Percentiles rank a stretch among this genome's conserved stretches.
Evolutionary conservation across 2,329 filamentous ascomycete genomes (phyloP).

Genomic region (Aspergillus tanneri): DNA sequence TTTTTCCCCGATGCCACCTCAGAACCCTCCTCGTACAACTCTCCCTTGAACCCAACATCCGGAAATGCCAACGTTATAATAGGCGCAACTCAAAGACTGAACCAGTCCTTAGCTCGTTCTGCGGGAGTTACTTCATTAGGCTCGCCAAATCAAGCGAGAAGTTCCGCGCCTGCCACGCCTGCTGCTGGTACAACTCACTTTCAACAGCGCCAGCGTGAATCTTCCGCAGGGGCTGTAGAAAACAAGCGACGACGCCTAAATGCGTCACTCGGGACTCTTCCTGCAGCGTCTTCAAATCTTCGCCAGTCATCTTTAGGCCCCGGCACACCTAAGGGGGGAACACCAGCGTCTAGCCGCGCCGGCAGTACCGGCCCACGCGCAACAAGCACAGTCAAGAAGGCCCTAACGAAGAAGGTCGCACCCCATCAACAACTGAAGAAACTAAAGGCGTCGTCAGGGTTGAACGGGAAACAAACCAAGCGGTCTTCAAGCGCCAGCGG

Average conservation of each 20-base stretch:
- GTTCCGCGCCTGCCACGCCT: constrained; percentile 48
- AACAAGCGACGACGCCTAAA: constrained; percentile 61
- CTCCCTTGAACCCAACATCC: constrained; percentile 56
- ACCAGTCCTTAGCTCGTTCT: constrained; percentile 37
- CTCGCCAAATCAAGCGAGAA: constrained; percentile 39
- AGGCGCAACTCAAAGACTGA: constrained; percentile 52
- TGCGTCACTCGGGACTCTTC: constrained; percentile 53
- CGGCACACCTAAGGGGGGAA: constrained; percentile 62
- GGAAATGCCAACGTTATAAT: constrained; percentile 55
- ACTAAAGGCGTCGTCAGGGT: constrained; percentile 32
- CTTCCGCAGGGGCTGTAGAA: constrained; percentile 54
- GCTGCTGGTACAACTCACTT: constrained; percentile 41
- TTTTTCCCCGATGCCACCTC: constrained; percentile 50
- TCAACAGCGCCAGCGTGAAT: constrained; percentile 54
- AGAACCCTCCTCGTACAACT: constrained; percentile 42
- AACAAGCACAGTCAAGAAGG: constrained; percentile 44
- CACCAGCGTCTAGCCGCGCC: constrained; percentile 53
- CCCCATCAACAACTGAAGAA: constrained; percentile 53
- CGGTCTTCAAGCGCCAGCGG: constrained; percentile 44
- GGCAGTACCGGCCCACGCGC: constrained; percentile 58
- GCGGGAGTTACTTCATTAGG: constrained; percentile 41
- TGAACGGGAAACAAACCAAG: constrained; percentile 40
- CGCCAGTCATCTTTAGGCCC: constrained; percentile 63
- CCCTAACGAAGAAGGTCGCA: constrained; percentile 54
- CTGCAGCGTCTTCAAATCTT: constrained; percentile 54